Base-by-base conservation (phyloP, 495 filamentous ascomycete genomes). In the Hypomontagnella submonticulosa region DNA sequence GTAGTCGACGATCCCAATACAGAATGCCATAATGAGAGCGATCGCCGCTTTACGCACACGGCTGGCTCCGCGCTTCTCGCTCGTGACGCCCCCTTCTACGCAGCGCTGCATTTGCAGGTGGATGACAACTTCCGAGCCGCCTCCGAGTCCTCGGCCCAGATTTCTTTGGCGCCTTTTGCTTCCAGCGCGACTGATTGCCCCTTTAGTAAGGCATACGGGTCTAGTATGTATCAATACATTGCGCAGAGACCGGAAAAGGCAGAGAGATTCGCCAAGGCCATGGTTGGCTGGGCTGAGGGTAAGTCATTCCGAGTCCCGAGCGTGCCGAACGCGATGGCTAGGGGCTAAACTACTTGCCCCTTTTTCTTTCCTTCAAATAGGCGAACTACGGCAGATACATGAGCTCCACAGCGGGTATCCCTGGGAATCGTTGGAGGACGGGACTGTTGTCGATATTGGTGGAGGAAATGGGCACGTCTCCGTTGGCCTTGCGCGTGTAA, bases 391-490 rank as follows among this genome's bases (percentile, higher is more conserved):
- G 9, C 9, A 38, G 36, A 38, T 3, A 38, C 36, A 38, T 19
- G 50, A 67, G 18, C 62, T 78, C 0, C 47, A 40, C 19, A 63
- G 67, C 32, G 12, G 42, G 7, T 74, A 61, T 41, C 18, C 40
- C 6, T 78, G 76, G 76, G 37, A 12, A 0, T 11, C 36, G 4
- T 33, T 74, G 20, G 52, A 66, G 13, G 3, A 27, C 6, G 74
- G 65, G 3, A 69, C 44, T 2, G 61, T 74, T 0, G 71, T 76
- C 3, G 73, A 74, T 41, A 13, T 66, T 23, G 70, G 73, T 1
- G 70, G 70, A 43, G 66, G 66, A 0, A 63, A 27, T 18, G 70
- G 70, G 1, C 67, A 72, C 38, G 37, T 74, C 18, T 66, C 61
- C 4, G 68, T 62, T 2, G 32, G 0, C 15, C 44, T 74, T 7